These are phyloP conservation scores for Sphagnum magellanicum DNA, from an alignment of 228 moss, liverwort and hornwort genomes.

Conservation along the genomic window DNA sequence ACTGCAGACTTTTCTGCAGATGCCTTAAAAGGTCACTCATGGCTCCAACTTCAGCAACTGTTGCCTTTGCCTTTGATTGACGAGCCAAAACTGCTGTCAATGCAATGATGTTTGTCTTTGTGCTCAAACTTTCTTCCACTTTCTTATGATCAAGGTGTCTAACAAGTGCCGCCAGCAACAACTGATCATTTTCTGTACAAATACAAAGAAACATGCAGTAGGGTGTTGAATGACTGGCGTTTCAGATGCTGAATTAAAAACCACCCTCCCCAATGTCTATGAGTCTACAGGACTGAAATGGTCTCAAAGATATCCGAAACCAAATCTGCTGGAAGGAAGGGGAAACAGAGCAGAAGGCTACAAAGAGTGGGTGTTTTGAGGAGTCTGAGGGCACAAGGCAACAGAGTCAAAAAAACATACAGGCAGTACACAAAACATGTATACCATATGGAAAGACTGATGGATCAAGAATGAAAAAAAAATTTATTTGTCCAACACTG, in stretches of 20 bases:
- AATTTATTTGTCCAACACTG: background rate
- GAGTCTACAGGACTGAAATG: background rate
- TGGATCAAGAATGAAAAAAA: background rate
- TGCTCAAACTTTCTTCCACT: conserved; percentile 32
- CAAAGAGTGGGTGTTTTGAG: background rate
- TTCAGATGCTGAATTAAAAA: too few species aligned
- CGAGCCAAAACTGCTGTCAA: conserved; percentile 63
- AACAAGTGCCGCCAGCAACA: conserved; percentile 60
- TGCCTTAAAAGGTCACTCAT: conserved; percentile 87
- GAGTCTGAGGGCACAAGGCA: too few species aligned
- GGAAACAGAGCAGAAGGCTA: background rate
- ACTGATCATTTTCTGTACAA: conserved; percentile 71
- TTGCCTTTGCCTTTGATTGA: conserved; percentile 72
- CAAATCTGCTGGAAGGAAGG: background rate
- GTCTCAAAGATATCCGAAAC: background rate
- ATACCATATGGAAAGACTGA: background rate
- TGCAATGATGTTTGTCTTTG: conserved; percentile 67
- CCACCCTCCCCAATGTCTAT: background rate
- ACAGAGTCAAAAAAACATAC: too few species aligned
- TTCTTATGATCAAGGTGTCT: conserved; percentile 84
- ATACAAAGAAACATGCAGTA: too few species aligned
- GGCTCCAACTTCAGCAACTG: conserved; percentile 71
- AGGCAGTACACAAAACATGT: background rate
- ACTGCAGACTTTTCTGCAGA: conserved; percentile 63
- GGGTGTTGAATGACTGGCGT: too few species aligned